A percentile compares a stretch with the other conserved stretches of the same genome.
These are phyloP conservation scores for Calocybe gambosa DNA, from an alignment of 1,284 basidiomycete genomes.

Conservation along the genomic window DNA sequence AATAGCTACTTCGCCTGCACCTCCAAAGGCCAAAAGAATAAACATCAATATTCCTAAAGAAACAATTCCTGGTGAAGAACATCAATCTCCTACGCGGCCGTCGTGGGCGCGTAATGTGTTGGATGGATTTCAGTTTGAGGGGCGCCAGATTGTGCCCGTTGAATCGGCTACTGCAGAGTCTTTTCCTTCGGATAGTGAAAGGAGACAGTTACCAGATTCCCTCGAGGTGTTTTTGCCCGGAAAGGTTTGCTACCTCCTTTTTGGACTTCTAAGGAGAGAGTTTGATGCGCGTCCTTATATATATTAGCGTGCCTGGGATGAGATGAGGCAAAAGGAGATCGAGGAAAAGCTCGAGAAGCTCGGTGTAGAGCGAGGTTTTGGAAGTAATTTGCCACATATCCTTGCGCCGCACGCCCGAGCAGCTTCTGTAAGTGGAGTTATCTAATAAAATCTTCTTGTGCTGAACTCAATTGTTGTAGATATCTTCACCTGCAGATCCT, in stretches of 20 bases:
- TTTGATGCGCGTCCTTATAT: background rate
- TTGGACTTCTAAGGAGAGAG: background rate
- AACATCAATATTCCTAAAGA: conserved; percentile 69
- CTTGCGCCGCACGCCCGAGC: conserved; percentile 71
- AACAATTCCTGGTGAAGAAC: conserved; percentile 41
- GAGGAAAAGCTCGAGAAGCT: conserved; percentile 75
- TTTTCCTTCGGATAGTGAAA: conserved; percentile 59
- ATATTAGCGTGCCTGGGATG: conserved; percentile 62
- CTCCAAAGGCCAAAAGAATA: conserved; percentile 57
- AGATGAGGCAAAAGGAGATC: conserved; percentile 59
- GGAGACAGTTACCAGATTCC: conserved; percentile 49
- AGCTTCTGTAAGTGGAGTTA: conserved; percentile 54
- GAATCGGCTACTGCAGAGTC: conserved; percentile 46
- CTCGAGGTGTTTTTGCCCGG: conserved; percentile 80
- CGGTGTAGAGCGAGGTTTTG: conserved; percentile 65
- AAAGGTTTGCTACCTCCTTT: conserved; percentile 42
- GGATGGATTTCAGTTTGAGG: conserved; percentile 33
- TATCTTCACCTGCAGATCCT: conserved; percentile 80
- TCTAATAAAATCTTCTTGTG: conserved; percentile 11
- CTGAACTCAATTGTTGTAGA: conserved; percentile 37
- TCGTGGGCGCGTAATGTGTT: conserved; percentile 63
- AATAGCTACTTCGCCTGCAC: conserved; percentile 15
- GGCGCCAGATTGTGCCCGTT: conserved; percentile 33
- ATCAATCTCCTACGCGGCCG: conserved; percentile 37
- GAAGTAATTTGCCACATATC: conserved; percentile 50